Percentiles rank a stretch among this genome's conserved stretches.
These are phyloP conservation scores for Magnaporthiopsis poae DNA, from an alignment of 2,329 filamentous ascomycete genomes.

Conservation along the genomic window DNA sequence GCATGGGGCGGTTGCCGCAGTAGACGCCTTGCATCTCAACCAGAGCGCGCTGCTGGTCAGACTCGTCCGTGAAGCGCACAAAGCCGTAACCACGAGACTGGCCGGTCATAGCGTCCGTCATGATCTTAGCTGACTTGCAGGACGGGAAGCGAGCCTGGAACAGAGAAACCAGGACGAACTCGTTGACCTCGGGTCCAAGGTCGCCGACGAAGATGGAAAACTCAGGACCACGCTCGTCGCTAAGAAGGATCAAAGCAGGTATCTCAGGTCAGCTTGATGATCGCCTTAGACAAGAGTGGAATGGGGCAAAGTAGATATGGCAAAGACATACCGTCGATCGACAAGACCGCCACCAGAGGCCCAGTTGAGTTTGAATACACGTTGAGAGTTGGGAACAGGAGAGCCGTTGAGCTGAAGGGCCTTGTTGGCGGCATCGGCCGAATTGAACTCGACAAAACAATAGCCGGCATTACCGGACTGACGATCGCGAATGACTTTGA, in stretches of 20 bases:
- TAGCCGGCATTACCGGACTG: conserved; percentile 98
- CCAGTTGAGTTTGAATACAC: conserved; percentile 99
- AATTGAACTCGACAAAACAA: conserved; percentile 91
- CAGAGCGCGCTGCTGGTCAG: conserved; percentile 89
- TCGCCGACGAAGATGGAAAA: conserved; percentile 97
- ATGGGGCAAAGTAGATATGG: neutral
- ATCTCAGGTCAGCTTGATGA: conserved; percentile 6
- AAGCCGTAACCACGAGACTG: conserved; percentile 98
- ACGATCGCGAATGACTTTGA: conserved; percentile 99
- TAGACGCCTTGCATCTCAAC: conserved; percentile 99
- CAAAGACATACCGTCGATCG: conserved; percentile 64
- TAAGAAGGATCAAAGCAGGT: conserved; percentile 26
- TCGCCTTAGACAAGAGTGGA: neutral
- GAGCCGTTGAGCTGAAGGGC: conserved; percentile 82
- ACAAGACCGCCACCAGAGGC: conserved; percentile 90
- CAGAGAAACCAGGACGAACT: conserved; percentile 91
- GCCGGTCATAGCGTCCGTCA: conserved; percentile 96
- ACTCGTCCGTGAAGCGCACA: conserved; percentile 90
- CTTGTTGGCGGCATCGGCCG: conserved; percentile 76
- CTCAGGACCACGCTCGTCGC: conserved; percentile 91
- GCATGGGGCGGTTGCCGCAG: conserved; percentile 96
- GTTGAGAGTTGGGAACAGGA: conserved; percentile 83
- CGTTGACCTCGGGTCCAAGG: conserved; percentile 94
- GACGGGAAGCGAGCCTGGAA: conserved; percentile 94
- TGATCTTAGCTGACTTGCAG: conserved; percentile 99